phyloP scores from a whole-genome alignment of 2,329 filamentous ascomycete species.

The Coleophoma cylindrospora region DNA sequence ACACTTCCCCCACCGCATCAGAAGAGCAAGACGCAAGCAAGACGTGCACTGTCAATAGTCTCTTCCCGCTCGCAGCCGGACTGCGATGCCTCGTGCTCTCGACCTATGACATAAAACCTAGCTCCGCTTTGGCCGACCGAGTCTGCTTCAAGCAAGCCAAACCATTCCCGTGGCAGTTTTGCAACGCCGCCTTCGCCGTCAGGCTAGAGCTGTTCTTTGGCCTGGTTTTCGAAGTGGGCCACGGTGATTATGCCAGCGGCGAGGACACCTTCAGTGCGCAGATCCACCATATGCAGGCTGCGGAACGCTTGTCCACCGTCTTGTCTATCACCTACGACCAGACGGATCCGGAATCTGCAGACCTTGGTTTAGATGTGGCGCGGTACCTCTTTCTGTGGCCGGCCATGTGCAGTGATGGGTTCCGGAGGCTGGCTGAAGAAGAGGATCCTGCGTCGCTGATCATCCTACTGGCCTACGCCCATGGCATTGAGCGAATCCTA shows the following conservation, averaged over 20 bases:
- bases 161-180: background rate
- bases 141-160: background rate
- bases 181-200: background rate
- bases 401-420: background rate
- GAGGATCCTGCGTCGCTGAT: background rate
- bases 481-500: background rate
- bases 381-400: conserved; percentile 1
- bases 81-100: background rate
- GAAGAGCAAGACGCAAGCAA: background rate
- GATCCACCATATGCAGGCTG: background rate
- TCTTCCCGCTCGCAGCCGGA: background rate
- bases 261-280: background rate
- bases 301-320: background rate
- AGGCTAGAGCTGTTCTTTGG: background rate
- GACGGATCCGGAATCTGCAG: background rate
- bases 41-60: background rate
- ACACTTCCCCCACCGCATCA: background rate
- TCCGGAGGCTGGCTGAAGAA: background rate
- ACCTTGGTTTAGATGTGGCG: background rate
- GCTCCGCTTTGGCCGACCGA: background rate
- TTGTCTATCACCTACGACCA: background rate
- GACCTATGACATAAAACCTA: background rate
- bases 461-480: background rate
- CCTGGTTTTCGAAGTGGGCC: background rate
- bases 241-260: background rate